Conservation (phyloP, 495 filamentous ascomycete genomes). For the Trichocladium antarcticum region DNA sequence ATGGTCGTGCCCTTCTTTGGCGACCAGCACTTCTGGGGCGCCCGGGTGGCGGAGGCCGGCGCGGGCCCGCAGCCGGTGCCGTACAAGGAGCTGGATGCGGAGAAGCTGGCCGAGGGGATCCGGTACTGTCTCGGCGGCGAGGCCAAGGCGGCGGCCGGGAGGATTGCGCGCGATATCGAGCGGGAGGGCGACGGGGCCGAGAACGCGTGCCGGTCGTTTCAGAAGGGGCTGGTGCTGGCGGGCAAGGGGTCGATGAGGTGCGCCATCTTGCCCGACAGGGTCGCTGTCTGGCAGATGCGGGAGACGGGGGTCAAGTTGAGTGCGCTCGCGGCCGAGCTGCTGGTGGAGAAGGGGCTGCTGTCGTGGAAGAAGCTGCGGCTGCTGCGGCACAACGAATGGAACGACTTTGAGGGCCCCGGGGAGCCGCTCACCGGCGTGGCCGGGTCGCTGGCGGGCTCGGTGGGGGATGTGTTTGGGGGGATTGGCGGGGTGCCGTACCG, state of each 20-base stretch:
- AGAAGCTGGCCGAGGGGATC: constrained; percentile 56
- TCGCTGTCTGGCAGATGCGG: constrained; percentile 59
- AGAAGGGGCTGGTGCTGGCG: constrained; percentile 46
- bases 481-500: constrained; percentile 49
- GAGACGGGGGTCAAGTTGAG: constrained; percentile 47
- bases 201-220: constrained; percentile 62
- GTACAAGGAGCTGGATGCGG: constrained; percentile 53
- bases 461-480: constrained; percentile 45
- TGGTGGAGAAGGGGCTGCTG: constrained; percentile 47
- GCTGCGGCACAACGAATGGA: constrained; percentile 60
- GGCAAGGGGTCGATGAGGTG: constrained; percentile 57
- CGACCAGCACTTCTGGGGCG: constrained; percentile 75
- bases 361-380: constrained; percentile 55
- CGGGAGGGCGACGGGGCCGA: constrained; percentile 62
- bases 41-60: constrained; percentile 53
- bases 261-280: constrained; percentile 48
- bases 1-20: constrained; percentile 62
- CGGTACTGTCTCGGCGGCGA: constrained; percentile 50
- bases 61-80: constrained; percentile 64
- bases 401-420: constrained; percentile 67
- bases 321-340: constrained; percentile 53
- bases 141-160: constrained; percentile 43
- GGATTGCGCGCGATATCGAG: constrained; percentile 51
- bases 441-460: constrained; percentile 43
- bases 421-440: constrained; percentile 59